These are phyloP conservation scores for Trametes polyzona DNA, from an alignment of 1,284 basidiomycete genomes.

Conservation along the genomic window DNA sequence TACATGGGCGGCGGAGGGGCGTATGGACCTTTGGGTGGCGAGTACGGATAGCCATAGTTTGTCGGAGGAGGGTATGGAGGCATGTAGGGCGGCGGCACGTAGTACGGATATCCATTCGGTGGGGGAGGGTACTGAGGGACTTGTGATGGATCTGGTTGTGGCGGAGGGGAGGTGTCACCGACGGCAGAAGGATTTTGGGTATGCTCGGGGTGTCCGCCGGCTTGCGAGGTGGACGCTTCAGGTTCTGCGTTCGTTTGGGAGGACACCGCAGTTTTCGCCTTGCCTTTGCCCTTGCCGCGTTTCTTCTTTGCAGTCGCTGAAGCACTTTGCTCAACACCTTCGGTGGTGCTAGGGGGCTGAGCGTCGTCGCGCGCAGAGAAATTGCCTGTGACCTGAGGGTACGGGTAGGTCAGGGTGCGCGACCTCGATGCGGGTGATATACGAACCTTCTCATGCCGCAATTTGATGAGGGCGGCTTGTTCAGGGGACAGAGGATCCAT, in stretches of 20 bases:
- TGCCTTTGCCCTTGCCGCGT: slow-evolving; percentile 14
- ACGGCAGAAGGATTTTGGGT: neutral
- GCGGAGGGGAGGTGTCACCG: neutral
- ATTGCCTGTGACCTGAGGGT: no score
- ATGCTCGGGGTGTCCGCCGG: neutral
- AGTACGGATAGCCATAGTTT: slow-evolving; percentile 24
- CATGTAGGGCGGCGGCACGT: slow-evolving; percentile 38
- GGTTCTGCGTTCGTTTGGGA: neutral
- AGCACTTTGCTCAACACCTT: slow-evolving; percentile 1
- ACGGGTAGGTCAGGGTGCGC: no score
- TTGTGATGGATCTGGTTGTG: neutral
- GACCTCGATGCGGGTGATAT: neutral
- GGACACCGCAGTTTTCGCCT: slow-evolving; percentile 13
- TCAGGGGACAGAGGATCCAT: slow-evolving; percentile 30
- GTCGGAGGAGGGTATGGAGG: slow-evolving; percentile 30
- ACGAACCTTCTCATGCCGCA: slow-evolving; percentile 7
- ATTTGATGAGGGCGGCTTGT: slow-evolving; percentile 8
- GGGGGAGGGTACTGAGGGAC: slow-evolving; percentile 8
- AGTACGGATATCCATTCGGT: slow-evolving; percentile 37
- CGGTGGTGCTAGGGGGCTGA: no score
- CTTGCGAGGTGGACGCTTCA: neutral
- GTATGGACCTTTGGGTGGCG: slow-evolving; percentile 19
- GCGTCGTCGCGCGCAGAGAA: no score
- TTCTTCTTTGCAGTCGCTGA: slow-evolving; percentile 11
- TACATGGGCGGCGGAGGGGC: slow-evolving; percentile 25